Conservation (phyloP, 108 stramenopile genomes). For the Skeletonema menzelii region DNA sequence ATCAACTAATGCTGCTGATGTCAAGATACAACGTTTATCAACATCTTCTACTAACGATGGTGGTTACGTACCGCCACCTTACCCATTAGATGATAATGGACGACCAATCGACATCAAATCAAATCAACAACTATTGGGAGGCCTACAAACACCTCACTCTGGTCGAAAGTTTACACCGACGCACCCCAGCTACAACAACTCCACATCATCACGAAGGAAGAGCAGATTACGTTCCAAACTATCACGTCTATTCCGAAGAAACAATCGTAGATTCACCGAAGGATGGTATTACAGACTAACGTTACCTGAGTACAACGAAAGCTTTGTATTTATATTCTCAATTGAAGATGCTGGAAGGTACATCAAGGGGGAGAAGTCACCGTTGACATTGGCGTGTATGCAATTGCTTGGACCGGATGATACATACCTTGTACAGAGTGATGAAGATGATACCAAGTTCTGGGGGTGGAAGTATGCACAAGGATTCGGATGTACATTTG, state of each 20-base stretch:
- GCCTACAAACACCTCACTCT: constrained; percentile 73
- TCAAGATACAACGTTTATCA: too few relatives aligned
- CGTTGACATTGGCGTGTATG: constrained; percentile 64
- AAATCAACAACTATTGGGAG: not conserved
- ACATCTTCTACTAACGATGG: not conserved
- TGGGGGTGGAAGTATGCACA: constrained; percentile 74
- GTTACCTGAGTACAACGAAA: constrained; percentile 59
- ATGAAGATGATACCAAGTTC: constrained; percentile 74
- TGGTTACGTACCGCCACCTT: constrained; percentile 5
- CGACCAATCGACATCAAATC: constrained; percentile 16
- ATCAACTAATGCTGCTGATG: not conserved
- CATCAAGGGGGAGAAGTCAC: constrained; percentile 33
- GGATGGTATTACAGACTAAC: constrained; percentile 92
- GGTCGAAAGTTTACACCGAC: constrained; percentile 79
- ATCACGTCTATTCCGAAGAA: constrained; percentile 13
- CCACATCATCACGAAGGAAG: not conserved
- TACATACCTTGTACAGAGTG: constrained; percentile 77
- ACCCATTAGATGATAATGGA: constrained; percentile 26
- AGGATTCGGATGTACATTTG: constrained; percentile 78
- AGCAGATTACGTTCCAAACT: constrained; percentile 21
- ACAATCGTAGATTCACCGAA: constrained; percentile 74
- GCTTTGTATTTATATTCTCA: constrained; percentile 82
- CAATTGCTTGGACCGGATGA: constrained; percentile 84
- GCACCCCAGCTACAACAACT: constrained; percentile 51
- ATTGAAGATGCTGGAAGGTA: constrained; percentile 77